Evolutionary conservation across 78 protist species (phyloP).

Genomic region (Diacronema lutheri): DNA sequence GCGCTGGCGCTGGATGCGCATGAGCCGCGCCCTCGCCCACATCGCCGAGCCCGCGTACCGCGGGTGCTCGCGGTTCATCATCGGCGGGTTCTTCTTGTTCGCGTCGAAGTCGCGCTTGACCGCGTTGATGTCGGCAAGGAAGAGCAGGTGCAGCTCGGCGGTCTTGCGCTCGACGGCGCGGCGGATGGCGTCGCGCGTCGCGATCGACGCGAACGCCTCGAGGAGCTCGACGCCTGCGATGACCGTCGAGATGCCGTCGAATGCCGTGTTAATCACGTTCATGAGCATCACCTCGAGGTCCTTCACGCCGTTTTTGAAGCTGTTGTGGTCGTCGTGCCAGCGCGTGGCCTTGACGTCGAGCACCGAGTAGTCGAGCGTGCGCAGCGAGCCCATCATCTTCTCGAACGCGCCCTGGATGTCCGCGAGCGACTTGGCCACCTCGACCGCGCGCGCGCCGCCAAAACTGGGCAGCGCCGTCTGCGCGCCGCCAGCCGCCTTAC

Average conservation of each 20-base stretch:
- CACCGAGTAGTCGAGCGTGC: slow-evolving; percentile 36
- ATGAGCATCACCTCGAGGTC: slow-evolving; percentile 69
- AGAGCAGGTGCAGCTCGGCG: slow-evolving; percentile 10
- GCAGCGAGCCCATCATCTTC: slow-evolving; percentile 32
- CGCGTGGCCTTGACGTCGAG: slow-evolving; percentile 71
- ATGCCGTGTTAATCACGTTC: slow-evolving; percentile 62
- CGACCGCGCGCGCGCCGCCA: slow-evolving; percentile 28
- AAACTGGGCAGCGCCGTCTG: neutral
- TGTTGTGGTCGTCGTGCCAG: slow-evolving; percentile 78
- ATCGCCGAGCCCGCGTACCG: slow-evolving; percentile 63
- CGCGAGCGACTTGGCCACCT: slow-evolving; percentile 2
- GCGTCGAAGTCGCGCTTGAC: slow-evolving; percentile 45
- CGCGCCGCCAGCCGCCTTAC: neutral
- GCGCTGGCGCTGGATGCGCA: slow-evolving; percentile 19
- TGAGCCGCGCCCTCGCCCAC: slow-evolving; percentile 59
- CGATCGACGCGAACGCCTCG: slow-evolving; percentile 59
- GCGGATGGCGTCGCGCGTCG: slow-evolving; percentile 59
- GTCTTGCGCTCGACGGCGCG: slow-evolving; percentile 35
- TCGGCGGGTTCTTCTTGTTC: slow-evolving; percentile 52
- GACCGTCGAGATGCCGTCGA: slow-evolving; percentile 45
- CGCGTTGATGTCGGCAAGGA: neutral
- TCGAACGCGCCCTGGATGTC: slow-evolving; percentile 63
- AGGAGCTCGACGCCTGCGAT: slow-evolving; percentile 49
- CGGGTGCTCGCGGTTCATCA: slow-evolving; percentile 32
- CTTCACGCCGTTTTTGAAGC: slow-evolving; percentile 66